Conservation (phyloP, 2,329 filamentous ascomycete species). For the Talaromyces sp. region DNA sequence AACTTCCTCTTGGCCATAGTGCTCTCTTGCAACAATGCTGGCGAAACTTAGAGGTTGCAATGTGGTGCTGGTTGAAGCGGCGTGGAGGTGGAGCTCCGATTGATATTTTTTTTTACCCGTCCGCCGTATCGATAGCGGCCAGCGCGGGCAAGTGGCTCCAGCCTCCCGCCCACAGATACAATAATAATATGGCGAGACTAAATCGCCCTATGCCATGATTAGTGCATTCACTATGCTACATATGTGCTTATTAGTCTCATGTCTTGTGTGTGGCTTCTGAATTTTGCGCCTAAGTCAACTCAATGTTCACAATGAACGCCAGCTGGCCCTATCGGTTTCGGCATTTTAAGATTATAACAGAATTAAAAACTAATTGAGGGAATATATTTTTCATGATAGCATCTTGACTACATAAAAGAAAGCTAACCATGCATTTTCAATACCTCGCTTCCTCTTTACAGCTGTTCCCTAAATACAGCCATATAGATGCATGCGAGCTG, state of each 20-base stretch:
- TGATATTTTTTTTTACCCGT: slow-evolving; percentile 11
- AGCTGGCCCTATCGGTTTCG: neutral
- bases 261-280: neutral
- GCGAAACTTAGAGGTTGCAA: neutral
- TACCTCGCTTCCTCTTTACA: slow-evolving; percentile 30
- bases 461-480: slow-evolving; percentile 36
- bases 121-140: slow-evolving; percentile 11
- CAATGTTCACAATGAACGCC: neutral
- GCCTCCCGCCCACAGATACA: neutral
- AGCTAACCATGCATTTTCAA: slow-evolving; percentile 36
- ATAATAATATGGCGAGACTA: neutral
- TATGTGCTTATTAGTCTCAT: neutral
- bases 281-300: neutral
- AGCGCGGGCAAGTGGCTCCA: neutral
- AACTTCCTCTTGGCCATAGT: slow-evolving; percentile 81
- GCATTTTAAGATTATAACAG: neutral
- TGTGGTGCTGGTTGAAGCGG: slow-evolving; percentile 53
- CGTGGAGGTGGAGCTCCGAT: slow-evolving; percentile 33
- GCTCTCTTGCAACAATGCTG: neutral
- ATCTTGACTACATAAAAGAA: slow-evolving; percentile 39
- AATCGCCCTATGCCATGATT: neutral
- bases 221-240: neutral
- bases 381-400: slow-evolving; percentile 32
- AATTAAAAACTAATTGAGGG: neutral
- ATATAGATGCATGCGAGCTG: slow-evolving; percentile 37